Conservation (phyloP, 305 asterid genomes). For the Fraxinus angustifolia region DNA sequence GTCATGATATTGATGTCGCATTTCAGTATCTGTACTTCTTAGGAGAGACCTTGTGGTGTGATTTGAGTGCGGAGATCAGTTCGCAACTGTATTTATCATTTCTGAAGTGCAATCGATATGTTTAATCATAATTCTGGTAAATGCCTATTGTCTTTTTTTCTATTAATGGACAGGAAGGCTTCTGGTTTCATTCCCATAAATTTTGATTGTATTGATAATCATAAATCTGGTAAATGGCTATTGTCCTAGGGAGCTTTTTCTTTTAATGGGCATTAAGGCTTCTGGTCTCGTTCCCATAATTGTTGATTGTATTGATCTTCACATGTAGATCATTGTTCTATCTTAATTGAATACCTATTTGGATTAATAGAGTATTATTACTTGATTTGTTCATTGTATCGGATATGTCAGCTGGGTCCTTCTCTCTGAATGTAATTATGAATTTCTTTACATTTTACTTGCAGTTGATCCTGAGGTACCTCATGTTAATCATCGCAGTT, state of each 20-base stretch:
- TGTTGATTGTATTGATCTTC: not conserved
- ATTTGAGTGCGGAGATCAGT: not conserved
- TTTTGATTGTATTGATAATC: not conserved
- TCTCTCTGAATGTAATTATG: constrained; percentile 22
- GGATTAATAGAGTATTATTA: not conserved
- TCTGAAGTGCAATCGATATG: not conserved
- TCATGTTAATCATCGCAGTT: constrained; percentile 73
- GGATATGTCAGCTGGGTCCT: constrained; percentile 3
- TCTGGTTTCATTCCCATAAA: not conserved
- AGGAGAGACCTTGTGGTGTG: not conserved
- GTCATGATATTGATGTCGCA: not conserved
- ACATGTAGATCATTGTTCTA: constrained; percentile 7
- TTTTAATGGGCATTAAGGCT: not conserved
- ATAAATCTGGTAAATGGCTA: not conserved
- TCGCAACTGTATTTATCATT: not conserved
- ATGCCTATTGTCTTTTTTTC: not conserved
- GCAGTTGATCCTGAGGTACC: constrained; percentile 88
- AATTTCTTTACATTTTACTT: constrained; percentile 25
- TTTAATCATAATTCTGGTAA: not conserved
- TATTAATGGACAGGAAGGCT: not conserved
- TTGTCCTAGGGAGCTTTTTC: not conserved
- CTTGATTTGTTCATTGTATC: constrained; percentile 3
- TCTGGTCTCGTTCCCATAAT: not conserved
- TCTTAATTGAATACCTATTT: constrained; percentile 2
- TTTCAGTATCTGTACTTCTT: not conserved